Base-by-base conservation (phyloP, 768 basidiomycete species). In the Panus rudis region DNA sequence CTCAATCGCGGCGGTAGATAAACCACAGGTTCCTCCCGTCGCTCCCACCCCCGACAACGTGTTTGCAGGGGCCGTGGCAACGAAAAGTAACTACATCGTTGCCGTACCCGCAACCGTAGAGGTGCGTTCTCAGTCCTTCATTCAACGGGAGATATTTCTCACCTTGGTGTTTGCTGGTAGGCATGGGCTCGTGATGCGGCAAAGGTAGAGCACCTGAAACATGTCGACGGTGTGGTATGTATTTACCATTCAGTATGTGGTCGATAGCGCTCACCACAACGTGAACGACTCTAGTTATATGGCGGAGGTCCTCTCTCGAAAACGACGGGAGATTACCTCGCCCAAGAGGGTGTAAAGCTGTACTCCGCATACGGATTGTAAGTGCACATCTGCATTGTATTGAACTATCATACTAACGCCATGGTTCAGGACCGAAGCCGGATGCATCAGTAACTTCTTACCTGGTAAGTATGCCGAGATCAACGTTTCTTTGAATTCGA, bases 91-190 rank as follows among this genome's bases (percentile, higher is more conserved):
- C 2, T 41, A 62, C n/a, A 47, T 57, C 5, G 53, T 49, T 23
- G 56, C 52, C 39, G 61, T 63, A 4, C 65, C 65, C 0, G 43
- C 55, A 3, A 62, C 67, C 42, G 34, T 67, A 10, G 62, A 67
- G 53, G 66, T 64, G 42, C 3, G 13, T 7, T 10, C 13, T 3
- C 19, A n/a, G 6, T 42, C 30, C 3, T 42, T 22, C 37, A 39
- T 12, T 6, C 17, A 12, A 38, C 16, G 31, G 7, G 8, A 21
- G 14, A 14, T 25, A 21, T 17, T 39, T 12, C 22, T n/a, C 16
- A 17, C 12, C 20, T 2, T 39, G 17, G 16, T 22, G 2, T 41
- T 33, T 6, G 19, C 33, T 27, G 14, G 4, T 21, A 61, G 59
- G 48, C 48, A 16, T 61, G 59, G 60, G 46, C 57, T n/a, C 39